Evolutionary conservation across 1,284 basidiomycete genomes (phyloP), one percentile per base, ranked within the genome.

Genomic region (Erythrobasidium hasegawianum): DNA sequence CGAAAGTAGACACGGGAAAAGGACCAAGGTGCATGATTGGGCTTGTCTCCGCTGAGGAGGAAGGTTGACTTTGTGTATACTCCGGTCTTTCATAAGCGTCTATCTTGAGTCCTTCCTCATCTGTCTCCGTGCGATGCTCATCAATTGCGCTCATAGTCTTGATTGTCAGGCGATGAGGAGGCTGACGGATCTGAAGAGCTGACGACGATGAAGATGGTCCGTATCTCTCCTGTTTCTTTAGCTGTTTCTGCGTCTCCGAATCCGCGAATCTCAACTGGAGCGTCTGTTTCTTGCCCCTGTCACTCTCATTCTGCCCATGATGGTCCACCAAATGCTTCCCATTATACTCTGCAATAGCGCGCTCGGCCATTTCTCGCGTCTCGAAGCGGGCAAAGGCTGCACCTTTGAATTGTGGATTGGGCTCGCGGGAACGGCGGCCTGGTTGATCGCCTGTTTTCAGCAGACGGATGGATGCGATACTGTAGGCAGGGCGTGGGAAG

Each of bases 251-350:
- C 3, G 39, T 20, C 9, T 64, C 61, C 22, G 58, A 59, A 33
- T 67, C 65, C n/a, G 65, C 65, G 24, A 67, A 67, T 2, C 65
- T 38, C 10, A 60, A 57, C 47, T 67, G 65, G 13, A 67, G 14
- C 20, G 65, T 65, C 13, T 57, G 45, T 10, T 27, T 49, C 24
- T 65, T 55, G 0, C 29, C 43, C 9, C 54, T 33, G 11, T 26
- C 11, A 11, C 41, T 54, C 7, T 53, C 54, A 29, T 22, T 49
- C 0, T 50, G 18, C 16, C 39, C 40, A 3, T 18, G 24, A 13
- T 56, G 53, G 10, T 53, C 58, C 11, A 50, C 49, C 18, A 67
- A 29, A n/a, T 40, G 26, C 43, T 56, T 67, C 8, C 65, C 65
- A 52, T 67, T 67, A 10, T 59, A 39, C 20, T 60, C 57, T 22